Conservation (phyloP, 169 alveolate genomes). For the Perkinsus olseni region DNA sequence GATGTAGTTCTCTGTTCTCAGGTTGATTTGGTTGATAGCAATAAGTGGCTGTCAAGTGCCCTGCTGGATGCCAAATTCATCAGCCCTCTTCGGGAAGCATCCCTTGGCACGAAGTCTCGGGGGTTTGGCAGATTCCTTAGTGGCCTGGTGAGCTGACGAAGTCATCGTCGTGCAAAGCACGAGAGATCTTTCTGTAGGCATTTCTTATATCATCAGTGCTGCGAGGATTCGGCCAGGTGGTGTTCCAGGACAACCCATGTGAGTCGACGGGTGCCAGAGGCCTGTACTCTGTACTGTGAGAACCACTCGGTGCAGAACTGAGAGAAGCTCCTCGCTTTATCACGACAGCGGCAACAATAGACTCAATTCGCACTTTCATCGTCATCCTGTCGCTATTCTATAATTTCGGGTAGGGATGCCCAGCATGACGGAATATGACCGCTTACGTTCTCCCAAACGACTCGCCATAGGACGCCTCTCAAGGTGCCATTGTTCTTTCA, state of each 20-base stretch:
- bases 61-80: not conserved
- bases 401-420: too few species aligned
- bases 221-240: not conserved
- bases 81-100: not conserved
- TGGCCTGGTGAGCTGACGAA: not conserved
- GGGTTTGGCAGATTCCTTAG: not conserved
- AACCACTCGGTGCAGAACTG: not conserved
- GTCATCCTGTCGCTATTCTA: too few species aligned
- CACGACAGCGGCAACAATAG: too few species aligned
- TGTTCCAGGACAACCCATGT: not conserved
- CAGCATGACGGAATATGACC: too few species aligned
- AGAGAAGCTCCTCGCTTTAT: too few species aligned
- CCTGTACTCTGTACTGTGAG: not conserved
- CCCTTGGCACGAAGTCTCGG: not conserved
- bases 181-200: not conserved
- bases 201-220: not conserved
- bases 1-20: not conserved
- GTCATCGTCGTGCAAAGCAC: not conserved
- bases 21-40: not conserved
- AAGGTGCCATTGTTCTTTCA: not conserved
- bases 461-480: not conserved
- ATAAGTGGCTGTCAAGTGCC: not conserved
- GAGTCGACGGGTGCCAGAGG: not conserved
- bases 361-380: too few species aligned
- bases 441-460: not conserved